Conservation (phyloP, 2,329 filamentous ascomycete species). For the Aspergillus vadensis region DNA sequence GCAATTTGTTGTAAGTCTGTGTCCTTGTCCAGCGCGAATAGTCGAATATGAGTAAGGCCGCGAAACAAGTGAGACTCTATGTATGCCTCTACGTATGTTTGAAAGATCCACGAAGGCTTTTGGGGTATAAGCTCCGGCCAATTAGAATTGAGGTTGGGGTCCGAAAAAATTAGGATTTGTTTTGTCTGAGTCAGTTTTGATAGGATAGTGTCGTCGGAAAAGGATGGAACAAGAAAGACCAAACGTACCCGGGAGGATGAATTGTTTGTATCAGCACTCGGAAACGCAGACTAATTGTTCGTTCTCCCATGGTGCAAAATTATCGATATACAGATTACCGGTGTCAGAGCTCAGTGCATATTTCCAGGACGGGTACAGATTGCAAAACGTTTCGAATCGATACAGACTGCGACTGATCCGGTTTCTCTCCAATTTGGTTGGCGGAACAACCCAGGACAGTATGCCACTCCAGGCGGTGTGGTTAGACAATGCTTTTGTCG, state of each 20-base stretch:
- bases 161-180: too few species aligned
- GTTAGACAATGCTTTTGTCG: not conserved
- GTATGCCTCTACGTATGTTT: too few species aligned
- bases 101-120: too few species aligned
- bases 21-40: not conserved
- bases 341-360: not conserved
- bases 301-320: conserved; percentile 6
- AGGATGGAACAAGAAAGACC: too few species aligned
- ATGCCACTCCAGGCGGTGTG: not conserved
- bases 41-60: not conserved
- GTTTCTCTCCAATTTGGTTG: not conserved
- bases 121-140: too few species aligned
- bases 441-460: not conserved
- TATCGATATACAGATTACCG: too few species aligned
- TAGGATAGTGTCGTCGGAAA: too few species aligned
- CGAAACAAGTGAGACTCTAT: too few species aligned
- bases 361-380: not conserved
- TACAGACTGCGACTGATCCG: not conserved
- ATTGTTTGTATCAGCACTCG: not conserved
- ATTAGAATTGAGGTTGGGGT: too few species aligned
- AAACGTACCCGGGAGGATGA: not conserved
- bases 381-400: conserved; percentile 1
- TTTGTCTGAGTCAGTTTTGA: not conserved
- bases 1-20: not conserved
- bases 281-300: not conserved